Evolutionary conservation across 2,329 filamentous ascomycete genomes (phyloP), one percentile per base, ranked within the genome.

Genomic region (Fusarium newnesense): DNA sequence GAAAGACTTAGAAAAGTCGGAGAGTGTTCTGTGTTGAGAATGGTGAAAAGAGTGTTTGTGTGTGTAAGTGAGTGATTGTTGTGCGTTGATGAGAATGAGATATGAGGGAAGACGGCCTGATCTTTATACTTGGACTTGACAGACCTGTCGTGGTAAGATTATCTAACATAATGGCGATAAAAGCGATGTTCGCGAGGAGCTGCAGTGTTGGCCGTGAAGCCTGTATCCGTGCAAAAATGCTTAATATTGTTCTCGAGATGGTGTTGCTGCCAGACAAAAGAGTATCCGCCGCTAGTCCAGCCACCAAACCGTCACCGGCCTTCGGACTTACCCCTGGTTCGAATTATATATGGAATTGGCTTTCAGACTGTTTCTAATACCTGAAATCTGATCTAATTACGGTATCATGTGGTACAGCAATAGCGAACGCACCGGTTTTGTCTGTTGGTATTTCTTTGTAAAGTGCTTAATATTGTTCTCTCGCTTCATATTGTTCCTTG

Each of bases 401-500:
- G 19, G 11, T 58, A 44, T 60, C 52, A 44, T 67, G 60, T 64
- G 70, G 61, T 67, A 18, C 42, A 49, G 18, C 19, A 39, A 19
- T 30, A 49, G 47, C 60, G 42, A 40, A 26, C 39, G 67, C 68
- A 73, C 49, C 47, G 68, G 57, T 60, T 32, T 26, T n/a, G 34
- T 40, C 44, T 39, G 24, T 30, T 49, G 60, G 26, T 28, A 30
- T 56, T 52, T 40, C 73, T 76, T 75, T 74, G 76, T 72, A 44
- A 36, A 70, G 26, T 49, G 62, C 68, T 80, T 80, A 75, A 69
- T 78, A 79, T 81, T 81, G 75, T 75, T 69, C 53, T 69, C 69
- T 74, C 64, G 67, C 74, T 79, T 78, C 69, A 75, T 79, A 76
- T 72, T 72, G 54, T 72, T 57, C 65, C 52, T 47, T 44, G 16